Evolutionary conservation across 208 protist genomes (phyloP).

Genomic region (Lotmaria passim): DNA sequence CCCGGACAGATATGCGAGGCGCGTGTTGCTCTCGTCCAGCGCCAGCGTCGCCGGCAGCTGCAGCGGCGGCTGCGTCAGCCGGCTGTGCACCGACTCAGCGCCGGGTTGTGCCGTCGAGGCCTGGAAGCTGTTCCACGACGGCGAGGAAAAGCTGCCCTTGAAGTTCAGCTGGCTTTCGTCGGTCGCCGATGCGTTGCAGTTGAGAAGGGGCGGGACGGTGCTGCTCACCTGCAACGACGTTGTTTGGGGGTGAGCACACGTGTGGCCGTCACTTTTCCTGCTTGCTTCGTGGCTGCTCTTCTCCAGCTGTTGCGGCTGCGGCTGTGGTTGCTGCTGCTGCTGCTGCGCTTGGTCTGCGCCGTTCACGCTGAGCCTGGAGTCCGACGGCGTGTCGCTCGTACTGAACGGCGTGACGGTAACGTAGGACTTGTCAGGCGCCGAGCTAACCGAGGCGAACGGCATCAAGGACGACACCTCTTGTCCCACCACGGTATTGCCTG

Average conservation of each 20-base stretch:
- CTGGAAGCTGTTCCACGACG: neutral
- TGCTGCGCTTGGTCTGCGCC: neutral
- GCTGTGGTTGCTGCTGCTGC: neutral
- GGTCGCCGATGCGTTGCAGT: neutral
- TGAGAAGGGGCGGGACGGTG: neutral
- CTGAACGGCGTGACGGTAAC: neutral
- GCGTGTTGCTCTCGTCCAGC: conserved; percentile 2
- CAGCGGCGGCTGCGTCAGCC: conserved; percentile 13
- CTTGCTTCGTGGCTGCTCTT: neutral
- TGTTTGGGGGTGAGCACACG: neutral
- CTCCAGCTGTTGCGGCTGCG: neutral
- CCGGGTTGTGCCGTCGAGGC: neutral
- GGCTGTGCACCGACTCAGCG: conserved; percentile 15
- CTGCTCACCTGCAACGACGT: neutral
- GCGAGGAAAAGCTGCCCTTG: neutral
- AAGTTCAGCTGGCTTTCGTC: neutral
- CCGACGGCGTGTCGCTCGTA: neutral
- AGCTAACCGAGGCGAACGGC: neutral
- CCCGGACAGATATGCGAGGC: neutral
- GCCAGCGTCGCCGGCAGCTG: neutral
- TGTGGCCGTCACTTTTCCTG: neutral
- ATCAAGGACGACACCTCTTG: neutral
- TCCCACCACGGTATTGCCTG: too few relatives aligned
- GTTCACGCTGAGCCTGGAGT: neutral
- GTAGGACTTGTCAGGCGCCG: neutral